Conservation (phyloP, 2,329 filamentous ascomycete species). For the Trichoderma simmonsii region DNA sequence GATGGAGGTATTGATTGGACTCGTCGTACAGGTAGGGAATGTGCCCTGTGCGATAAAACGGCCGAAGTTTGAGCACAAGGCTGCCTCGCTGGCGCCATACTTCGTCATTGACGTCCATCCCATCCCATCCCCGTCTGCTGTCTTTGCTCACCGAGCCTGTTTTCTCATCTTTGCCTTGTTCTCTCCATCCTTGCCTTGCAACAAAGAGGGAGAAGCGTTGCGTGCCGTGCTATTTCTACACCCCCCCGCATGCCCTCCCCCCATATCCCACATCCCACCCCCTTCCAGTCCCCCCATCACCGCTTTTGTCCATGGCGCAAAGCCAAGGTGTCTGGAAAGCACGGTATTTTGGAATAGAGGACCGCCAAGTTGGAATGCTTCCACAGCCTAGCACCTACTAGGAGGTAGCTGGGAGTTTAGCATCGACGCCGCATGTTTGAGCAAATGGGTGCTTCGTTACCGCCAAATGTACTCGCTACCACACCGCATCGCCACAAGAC, state of each 20-base stretch:
- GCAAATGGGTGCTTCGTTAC: background rate
- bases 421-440: background rate
- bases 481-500: background rate
- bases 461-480: background rate
- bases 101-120: background rate
- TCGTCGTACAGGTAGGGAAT: background rate
- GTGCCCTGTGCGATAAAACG: background rate
- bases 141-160: constrained; percentile 10
- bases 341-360: background rate
- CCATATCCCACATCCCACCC: background rate
- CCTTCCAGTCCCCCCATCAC: background rate
- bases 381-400: background rate
- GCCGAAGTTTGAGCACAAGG: background rate
- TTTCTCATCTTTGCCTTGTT: background rate
- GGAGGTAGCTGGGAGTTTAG: background rate
- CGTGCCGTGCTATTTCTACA: background rate
- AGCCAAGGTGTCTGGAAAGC: background rate
- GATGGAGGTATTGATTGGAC: too few species aligned
- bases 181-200: background rate
- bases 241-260: background rate
- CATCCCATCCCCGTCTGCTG: background rate
- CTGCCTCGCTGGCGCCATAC: background rate
- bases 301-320: background rate
- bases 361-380: background rate
- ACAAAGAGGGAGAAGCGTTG: background rate